These are phyloP conservation scores for Adansonia grandidieri DNA, from an alignment of 441 rosid genomes.

Conservation along the genomic window DNA sequence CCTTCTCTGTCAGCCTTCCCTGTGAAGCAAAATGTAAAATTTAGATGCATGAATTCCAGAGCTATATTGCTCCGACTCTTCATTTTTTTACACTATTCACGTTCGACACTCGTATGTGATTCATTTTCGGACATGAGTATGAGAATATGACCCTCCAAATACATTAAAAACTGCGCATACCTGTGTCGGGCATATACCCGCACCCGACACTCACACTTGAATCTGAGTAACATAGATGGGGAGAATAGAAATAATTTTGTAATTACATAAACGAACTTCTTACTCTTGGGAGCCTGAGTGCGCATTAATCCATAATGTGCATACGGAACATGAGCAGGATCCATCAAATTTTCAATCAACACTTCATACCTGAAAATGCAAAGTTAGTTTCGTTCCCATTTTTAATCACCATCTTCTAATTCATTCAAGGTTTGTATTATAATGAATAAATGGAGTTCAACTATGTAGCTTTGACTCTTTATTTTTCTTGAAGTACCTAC, in stretches of 20 bases:
- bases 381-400: not conserved
- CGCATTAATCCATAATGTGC: conserved; percentile 84
- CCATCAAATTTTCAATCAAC: conserved; percentile 86
- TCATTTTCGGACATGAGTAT: no score
- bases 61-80: not conserved
- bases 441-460: not conserved
- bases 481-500: no score
- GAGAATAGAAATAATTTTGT: no score
- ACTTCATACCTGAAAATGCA: conserved; percentile 76
- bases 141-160: no score
- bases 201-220: no score
- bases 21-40: conserved; percentile 33
- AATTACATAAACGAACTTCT: not conserved
- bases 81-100: not conserved
- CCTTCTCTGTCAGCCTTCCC: conserved; percentile 87
- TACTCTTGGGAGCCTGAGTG: conserved; percentile 47
- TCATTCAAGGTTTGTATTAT: not conserved
- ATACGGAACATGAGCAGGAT: conserved; percentile 95
- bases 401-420: not conserved
- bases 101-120: not conserved
- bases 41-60: conserved; percentile 20
- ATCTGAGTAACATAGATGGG: no score
- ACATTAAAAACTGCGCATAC: no score
- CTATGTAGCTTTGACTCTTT: no score
- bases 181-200: no score